Evolutionary conservation across 148 eudicot genomes (phyloP).

Genomic region (Vaccinium macrocarpon): DNA sequence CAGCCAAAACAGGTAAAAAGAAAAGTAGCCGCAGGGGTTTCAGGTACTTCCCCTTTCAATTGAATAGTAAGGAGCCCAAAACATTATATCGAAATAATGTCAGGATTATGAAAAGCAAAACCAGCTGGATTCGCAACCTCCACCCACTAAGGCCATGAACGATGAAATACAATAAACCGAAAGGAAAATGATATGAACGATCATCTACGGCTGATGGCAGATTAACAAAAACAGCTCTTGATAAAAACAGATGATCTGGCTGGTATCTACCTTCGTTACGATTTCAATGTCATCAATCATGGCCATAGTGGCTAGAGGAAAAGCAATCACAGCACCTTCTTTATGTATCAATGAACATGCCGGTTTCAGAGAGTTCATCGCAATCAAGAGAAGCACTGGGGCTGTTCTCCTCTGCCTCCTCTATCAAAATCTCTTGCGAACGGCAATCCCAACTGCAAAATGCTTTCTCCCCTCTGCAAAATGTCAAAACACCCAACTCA

Average conservation of each 20-base stretch:
- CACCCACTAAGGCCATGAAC: constrained; percentile 36
- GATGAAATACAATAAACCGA: constrained; percentile 26
- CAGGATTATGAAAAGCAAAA: constrained; percentile 29
- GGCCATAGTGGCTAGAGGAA: constrained; percentile 33
- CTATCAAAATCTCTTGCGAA: constrained; percentile 57
- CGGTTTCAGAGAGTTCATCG: constrained; percentile 44
- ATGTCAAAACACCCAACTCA: background rate
- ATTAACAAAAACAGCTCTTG: constrained; percentile 65
- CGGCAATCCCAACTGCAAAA: constrained; percentile 87
- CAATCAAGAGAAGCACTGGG: constrained; percentile 26
- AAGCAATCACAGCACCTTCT: constrained; percentile 19
- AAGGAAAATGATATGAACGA: constrained; percentile 19
- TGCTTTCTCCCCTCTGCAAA: constrained; percentile 87
- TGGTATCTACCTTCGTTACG: background rate
- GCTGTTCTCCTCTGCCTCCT: constrained; percentile 60
- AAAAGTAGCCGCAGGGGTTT: constrained; percentile 23
- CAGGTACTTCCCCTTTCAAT: constrained; percentile 26
- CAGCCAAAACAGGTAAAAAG: constrained; percentile 24
- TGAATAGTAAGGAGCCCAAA: constrained; percentile 1
- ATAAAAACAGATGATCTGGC: constrained; percentile 53
- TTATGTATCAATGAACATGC: constrained; percentile 56
- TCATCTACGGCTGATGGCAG: constrained; percentile 64
- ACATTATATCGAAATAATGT: constrained; percentile 26
- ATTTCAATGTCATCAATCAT: constrained; percentile 45
- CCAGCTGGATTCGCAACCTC: constrained; percentile 21